Base-by-base conservation (phyloP, 2,329 filamentous ascomycete genomes). In the Fusarium tuaranense region DNA sequence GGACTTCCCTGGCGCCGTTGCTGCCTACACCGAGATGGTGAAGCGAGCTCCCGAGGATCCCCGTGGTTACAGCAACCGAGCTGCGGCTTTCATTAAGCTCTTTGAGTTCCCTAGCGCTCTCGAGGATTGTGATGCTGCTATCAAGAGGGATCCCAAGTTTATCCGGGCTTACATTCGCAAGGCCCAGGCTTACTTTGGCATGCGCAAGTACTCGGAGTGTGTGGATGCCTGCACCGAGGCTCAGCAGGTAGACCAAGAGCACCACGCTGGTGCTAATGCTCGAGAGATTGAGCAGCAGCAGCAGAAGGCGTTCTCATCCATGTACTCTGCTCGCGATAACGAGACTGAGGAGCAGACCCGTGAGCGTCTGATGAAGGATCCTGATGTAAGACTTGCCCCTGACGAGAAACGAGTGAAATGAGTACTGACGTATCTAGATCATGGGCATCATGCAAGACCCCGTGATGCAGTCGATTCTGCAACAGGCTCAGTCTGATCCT, bases 201-300 rank as follows among this genome's bases (percentile, higher is more conserved):
- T 99, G 97, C 94, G 97, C 84, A 96, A 99, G 84, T 98, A 98
- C 88, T 98, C 93, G 84, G 96, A 95, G 83, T 97, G 94, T 81
- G 88, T 98, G 68, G 97, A 99, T 81, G 93, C 93, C 9, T 98
- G 95, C 86, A 91, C 91, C 44, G 94, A 95, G 81, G 97, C 97
- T 1, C 87, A 89, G 10, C 88, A 91, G 78, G 90, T 97, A 70
- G 97, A 99, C 83, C 88, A 88, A 69, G 90, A 91, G 77, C 83
- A 88, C 80, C 87, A 91, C 84, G 86, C 85, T 66, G 92, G 93
- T 70, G 95, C 94, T 81, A 97, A 98, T 82, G 88, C 93, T 1
- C 91, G 95, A 46, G 97, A 99, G 87, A 98, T 99, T 79, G 95
- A 98, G 80, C 90, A 94, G 82, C 95, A 98, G 85, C 94, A 96